These are phyloP conservation scores for Colletotrichum caudatum DNA, from an alignment of 2,329 filamentous ascomycete species.

Conservation along the genomic window DNA sequence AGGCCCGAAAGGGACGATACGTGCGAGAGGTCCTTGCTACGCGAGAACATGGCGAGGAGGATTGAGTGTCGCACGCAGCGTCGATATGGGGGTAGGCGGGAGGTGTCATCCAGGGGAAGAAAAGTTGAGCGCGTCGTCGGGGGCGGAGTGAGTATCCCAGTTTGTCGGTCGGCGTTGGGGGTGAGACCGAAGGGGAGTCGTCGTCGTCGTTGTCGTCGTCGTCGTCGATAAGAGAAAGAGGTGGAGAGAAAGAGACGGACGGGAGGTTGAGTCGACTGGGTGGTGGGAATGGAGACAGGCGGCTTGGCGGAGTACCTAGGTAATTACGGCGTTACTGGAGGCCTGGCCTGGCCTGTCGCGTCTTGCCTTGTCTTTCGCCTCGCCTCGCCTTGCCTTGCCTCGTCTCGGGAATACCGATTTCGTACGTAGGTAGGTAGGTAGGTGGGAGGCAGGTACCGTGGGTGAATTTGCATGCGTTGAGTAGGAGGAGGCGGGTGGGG, in stretches of 20 bases:
- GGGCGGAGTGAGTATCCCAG: background rate
- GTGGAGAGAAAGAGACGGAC: background rate
- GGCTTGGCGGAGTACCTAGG: background rate
- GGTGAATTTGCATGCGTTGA: background rate
- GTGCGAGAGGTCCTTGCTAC: conserved; percentile 26
- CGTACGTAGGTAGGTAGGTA: background rate
- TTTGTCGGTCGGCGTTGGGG: background rate
- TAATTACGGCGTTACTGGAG: background rate
- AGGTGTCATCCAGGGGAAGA: conserved; percentile 7
- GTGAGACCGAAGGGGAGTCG: background rate
- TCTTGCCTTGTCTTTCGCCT: background rate
- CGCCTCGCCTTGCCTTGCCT: background rate
- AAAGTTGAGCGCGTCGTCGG: background rate
- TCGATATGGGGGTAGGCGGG: background rate
- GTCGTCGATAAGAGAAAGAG: background rate
- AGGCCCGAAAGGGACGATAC: conserved; percentile 21
- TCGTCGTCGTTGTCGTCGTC: background rate
- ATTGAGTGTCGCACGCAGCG: background rate
- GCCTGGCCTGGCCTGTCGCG: background rate
- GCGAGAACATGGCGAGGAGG: conserved; percentile 31
- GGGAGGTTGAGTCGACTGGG: background rate
- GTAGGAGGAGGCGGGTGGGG: too few relatives aligned
- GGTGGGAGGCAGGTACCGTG: too few relatives aligned
- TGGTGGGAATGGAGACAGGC: background rate
- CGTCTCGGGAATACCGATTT: background rate